Evolutionary conservation across 495 filamentous ascomycete genomes (phyloP).

Genomic region (Xeromyces bisporus): DNA sequence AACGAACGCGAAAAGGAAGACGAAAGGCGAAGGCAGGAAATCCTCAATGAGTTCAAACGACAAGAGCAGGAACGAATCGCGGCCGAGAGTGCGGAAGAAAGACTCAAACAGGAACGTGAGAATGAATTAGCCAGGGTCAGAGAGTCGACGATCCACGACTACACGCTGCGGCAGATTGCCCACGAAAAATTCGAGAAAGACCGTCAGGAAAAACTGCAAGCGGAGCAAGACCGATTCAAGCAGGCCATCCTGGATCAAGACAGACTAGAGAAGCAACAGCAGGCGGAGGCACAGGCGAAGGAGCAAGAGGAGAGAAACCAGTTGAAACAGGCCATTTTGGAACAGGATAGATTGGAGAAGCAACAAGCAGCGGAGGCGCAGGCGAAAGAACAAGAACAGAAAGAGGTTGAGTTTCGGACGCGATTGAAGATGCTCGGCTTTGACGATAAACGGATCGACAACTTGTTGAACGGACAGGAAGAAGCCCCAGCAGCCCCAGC

Average conservation of each 20-base stretch:
- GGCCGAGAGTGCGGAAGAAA: conserved; percentile 7
- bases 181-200: neutral
- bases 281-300: conserved; percentile 3
- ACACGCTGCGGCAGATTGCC: neutral
- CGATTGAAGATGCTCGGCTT: conserved; percentile 22
- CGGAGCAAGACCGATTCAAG: conserved; percentile 13
- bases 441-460: conserved; percentile 32
- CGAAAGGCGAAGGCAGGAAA: conserved; percentile 32
- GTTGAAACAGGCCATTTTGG: no score
- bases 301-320: conserved; percentile 27
- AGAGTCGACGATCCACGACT: neutral
- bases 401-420: conserved; percentile 33
- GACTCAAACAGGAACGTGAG: neutral
- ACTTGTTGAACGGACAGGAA: conserved; percentile 30
- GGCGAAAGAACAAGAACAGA: conserved; percentile 16
- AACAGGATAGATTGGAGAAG: neutral
- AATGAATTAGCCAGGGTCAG: neutral
- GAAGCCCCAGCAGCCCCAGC: conserved; percentile 29
- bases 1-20: conserved; percentile 29
- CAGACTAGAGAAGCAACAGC: neutral
- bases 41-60: conserved; percentile 38
- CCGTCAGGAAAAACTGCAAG: neutral
- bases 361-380: neutral
- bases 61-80: conserved; percentile 28
- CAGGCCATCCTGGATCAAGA: neutral